Base-by-base conservation (phyloP, 2,329 filamentous ascomycete genomes). In the Fonsecaea nubica region DNA sequence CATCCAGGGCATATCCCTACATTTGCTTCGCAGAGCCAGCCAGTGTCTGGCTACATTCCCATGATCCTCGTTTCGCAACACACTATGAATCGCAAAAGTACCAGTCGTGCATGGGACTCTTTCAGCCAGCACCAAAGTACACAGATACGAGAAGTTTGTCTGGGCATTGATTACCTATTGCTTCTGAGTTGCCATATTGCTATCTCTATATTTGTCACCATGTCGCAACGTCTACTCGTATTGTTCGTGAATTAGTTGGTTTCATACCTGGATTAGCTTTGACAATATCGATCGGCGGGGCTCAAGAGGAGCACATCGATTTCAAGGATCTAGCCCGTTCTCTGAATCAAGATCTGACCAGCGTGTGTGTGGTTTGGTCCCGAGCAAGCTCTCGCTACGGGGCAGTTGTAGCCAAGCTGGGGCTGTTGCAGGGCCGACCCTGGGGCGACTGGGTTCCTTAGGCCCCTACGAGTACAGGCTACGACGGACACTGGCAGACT, bases 391-490 rank as follows among this genome's bases (percentile, higher is more conserved):
- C 21, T 33, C 12, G 48, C 21, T 25, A 15, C 15, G 13, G 45
- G 52, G 50, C 59, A 25, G 1, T 25, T 42, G 32, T 54, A 36
- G 58, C 58, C 58, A 7, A 40, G 36, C 45, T 15, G 53, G 18
- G 35, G 10, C 33, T 52, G n/a, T 48, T 61, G 33, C 58, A 61
- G 58, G 58, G 58, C 58, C 53, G 12, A 54, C 21, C 33, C 50
- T 18, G 32, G 50, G 30, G 21, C 50, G 6, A n/a, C n/a, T n/a
- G 15, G 13, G 40, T n/a, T 25, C 25, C 25, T 25, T 25, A 25
- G 2, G 2, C 25, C 25, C 25, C 1, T 25, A 25, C 25, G 25
- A 25, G 25, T 25, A 25, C 25, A 25, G 25, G 25, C 40, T 42
- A 42, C 15, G 3, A 53, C 21, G 30, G 50, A 33, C 25, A 13